Evolutionary conservation across 306 rosid genomes (phyloP).

Genomic region (Castanospermum australe): DNA sequence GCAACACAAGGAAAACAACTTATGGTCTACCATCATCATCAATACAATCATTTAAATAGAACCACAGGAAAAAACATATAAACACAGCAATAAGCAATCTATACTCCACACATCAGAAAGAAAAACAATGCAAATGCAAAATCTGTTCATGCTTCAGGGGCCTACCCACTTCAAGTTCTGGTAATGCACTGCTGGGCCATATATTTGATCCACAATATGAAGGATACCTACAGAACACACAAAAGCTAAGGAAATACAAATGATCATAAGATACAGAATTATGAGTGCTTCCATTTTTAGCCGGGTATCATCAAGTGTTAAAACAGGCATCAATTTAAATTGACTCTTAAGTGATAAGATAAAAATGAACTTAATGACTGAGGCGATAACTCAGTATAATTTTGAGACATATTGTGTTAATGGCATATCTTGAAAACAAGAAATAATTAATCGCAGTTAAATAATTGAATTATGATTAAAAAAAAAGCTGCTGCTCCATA

Average conservation of each 20-base stretch:
- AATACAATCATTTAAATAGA: neutral
- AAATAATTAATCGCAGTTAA: neutral
- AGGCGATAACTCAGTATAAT: neutral
- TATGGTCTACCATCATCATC: constrained; percentile 6
- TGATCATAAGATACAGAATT: constrained; percentile 7
- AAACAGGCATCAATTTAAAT: constrained; percentile 6
- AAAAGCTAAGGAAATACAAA: constrained; percentile 30
- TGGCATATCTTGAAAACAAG: neutral
- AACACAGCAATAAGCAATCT: constrained; percentile 8
- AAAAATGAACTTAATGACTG: neutral
- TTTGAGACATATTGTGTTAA: neutral
- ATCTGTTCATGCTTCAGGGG: constrained; percentile 20
- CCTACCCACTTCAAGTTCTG: constrained; percentile 87
- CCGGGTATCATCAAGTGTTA: neutral
- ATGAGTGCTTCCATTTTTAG: neutral
- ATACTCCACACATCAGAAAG: constrained; percentile 17
- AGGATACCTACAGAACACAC: constrained; percentile 67
- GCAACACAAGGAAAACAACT: constrained; percentile 5
- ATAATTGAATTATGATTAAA: constrained; percentile 14
- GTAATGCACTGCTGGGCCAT: constrained; percentile 79
- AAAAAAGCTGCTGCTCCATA: neutral
- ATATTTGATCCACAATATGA: constrained; percentile 89
- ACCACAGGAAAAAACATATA: neutral
- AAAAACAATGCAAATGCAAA: constrained; percentile 11
- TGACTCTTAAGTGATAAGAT: neutral